phyloP scores from a whole-genome alignment of 2,329 filamentous ascomycete genomes.

The Colletotrichum abscissum region DNA sequence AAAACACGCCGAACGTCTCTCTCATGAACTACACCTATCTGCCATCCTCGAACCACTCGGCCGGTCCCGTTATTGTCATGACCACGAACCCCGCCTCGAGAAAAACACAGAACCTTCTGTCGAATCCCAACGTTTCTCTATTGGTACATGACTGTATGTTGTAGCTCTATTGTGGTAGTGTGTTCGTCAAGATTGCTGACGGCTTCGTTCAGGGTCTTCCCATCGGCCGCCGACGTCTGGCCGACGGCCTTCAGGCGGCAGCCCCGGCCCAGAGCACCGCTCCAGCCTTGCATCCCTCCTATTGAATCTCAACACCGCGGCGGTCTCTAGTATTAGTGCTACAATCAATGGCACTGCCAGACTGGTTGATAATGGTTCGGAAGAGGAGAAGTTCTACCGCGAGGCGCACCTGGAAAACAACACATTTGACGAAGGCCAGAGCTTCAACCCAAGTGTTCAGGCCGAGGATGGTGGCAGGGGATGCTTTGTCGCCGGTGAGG shows the following conservation, averaged over 20 bases:
- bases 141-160: conserved; percentile 88
- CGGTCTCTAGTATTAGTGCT: conserved; percentile 87
- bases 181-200: conserved; percentile 9
- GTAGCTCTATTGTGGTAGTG: too few species aligned
- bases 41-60: conserved; percentile 76
- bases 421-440: conserved; percentile 75
- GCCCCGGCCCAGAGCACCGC: conserved; percentile 71
- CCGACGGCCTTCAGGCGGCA: conserved; percentile 68
- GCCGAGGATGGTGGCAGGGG: conserved; percentile 65
- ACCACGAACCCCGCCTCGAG: conserved; percentile 85
- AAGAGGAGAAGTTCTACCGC: conserved; percentile 87
- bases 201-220: conserved; percentile 74
- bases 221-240: conserved; percentile 85
- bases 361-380: conserved; percentile 77
- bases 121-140: conserved; percentile 89
- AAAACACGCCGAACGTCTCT: conserved; percentile 88
- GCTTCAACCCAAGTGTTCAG: conserved; percentile 46
- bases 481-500: conserved; percentile 82
- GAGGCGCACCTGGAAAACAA: conserved; percentile 91
- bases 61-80: conserved; percentile 90
- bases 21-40: conserved; percentile 99
- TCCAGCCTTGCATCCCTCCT: conserved; percentile 86
- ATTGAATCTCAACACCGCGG: conserved; percentile 90
- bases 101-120: conserved; percentile 83
- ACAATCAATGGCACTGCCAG: conserved; percentile 92